These are phyloP conservation scores for Xylariales sp. DNA, from an alignment of 2,329 filamentous ascomycete species.

Conservation along the genomic window DNA sequence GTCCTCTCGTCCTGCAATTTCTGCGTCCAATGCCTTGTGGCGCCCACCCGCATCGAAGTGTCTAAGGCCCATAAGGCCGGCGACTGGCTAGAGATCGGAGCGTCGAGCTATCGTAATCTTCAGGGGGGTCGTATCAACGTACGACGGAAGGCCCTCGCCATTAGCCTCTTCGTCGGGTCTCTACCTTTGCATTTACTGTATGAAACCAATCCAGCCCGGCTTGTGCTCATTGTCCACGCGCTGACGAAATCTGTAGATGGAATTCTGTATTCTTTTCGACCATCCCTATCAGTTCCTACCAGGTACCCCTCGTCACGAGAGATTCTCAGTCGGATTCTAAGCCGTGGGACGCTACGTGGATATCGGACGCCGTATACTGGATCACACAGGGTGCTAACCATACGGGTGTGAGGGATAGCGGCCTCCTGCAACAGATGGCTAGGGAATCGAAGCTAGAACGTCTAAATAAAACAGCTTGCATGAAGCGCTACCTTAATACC, in stretches of 20 bases:
- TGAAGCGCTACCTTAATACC: constrained; percentile 6
- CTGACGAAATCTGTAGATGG: constrained; percentile 1
- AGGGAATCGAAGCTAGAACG: constrained; percentile 6
- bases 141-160: too few relatives aligned
- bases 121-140: not conserved
- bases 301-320: constrained; percentile 8
- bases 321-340: constrained; percentile 4
- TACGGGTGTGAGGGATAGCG: constrained; percentile 2
- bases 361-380: constrained; percentile 4
- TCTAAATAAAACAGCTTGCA: constrained; percentile 5
- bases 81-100: constrained; percentile 9
- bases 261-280: constrained; percentile 19
- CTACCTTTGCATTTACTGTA: too few relatives aligned
- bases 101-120: constrained; percentile 4
- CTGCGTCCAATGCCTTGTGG: constrained; percentile 1
- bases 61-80: not conserved
- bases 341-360: constrained; percentile 10
- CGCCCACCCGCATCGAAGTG: not conserved
- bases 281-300: constrained; percentile 3
- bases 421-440: constrained; percentile 2
- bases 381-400: constrained; percentile 2
- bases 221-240: not conserved
- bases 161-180: too few relatives aligned
- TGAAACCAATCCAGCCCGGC: too few relatives aligned
- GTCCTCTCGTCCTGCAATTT: not conserved